A percentile compares a stretch with the other conserved stretches of the same genome.
phyloP scores from a whole-genome alignment of 306 rosid species.

The Glycine tomentella region DNA sequence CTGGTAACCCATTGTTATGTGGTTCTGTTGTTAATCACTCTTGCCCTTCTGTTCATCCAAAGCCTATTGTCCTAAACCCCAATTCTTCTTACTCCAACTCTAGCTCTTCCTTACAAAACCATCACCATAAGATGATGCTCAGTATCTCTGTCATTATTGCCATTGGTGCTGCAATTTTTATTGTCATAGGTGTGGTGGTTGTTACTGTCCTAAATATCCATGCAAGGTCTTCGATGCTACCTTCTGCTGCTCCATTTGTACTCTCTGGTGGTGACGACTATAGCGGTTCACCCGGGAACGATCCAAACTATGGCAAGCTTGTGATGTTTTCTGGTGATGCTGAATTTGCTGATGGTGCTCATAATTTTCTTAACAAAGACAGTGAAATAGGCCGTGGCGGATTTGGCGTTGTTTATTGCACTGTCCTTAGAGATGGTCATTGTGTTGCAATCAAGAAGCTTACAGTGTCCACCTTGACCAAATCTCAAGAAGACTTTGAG shows the following conservation, averaged over 20 bases:
- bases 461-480: slow-evolving; percentile 69
- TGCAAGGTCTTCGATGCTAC: slow-evolving; percentile 64
- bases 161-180: slow-evolving; percentile 86
- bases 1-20: slow-evolving; percentile 81
- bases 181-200: slow-evolving; percentile 75
- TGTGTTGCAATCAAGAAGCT: slow-evolving; percentile 90
- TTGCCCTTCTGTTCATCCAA: slow-evolving; percentile 86
- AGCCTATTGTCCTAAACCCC: slow-evolving; percentile 94
- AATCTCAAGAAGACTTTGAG: slow-evolving; percentile 81
- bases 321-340: slow-evolving; percentile 92
- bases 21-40: slow-evolving; percentile 81
- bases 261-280: slow-evolving; percentile 78
- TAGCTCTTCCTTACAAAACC: slow-evolving; percentile 56
- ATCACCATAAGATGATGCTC: slow-evolving; percentile 70
- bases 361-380: slow-evolving; percentile 80
- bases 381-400: slow-evolving; percentile 94
- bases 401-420: slow-evolving; percentile 82
- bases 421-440: slow-evolving; percentile 72
- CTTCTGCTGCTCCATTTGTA: slow-evolving; percentile 59
- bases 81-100: slow-evolving; percentile 70
- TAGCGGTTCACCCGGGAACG: slow-evolving; percentile 64
- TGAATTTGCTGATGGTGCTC: slow-evolving; percentile 70
- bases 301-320: slow-evolving; percentile 79
- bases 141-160: slow-evolving; percentile 92
- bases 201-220: slow-evolving; percentile 77